Evolutionary conservation across 2,329 filamentous ascomycete genomes (phyloP), one percentile per base, ranked within the genome.

Genomic region (Boeremia lycopersici): DNA sequence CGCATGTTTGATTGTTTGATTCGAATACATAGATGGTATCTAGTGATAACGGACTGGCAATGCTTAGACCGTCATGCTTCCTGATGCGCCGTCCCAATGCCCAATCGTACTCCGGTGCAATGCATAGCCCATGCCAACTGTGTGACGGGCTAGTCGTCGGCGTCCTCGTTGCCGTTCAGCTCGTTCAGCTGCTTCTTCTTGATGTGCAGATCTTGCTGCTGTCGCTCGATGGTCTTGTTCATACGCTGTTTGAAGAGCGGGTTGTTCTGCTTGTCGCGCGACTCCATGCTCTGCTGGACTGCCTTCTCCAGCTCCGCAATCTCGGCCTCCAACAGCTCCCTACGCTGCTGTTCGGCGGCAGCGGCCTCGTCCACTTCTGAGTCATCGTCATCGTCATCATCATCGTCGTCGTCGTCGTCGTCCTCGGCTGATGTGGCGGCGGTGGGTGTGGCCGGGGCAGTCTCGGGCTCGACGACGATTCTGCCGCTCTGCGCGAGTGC

Each of bases 301-400:
- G 81, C 77, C 41, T 76, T 75, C 67, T 84, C 78, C 59, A 86
- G 62, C 64, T 85, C 83, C 4, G 76, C 77, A 47, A 86, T 82
- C 68, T 86, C 82, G 52, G 82, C 81, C 43, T 76, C 74, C 26
- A 80, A 71, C 57, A 80, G 77, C 38, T 79, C 76, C 23, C 77
- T 70, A 34, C 65, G 59, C 59, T 81, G 76, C 25, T 79, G 77
- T 26, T 80, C 74, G 35, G 75, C 74, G 15, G 79, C 81, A 2
- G 76, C 75, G 3, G 79, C 80, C 46, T 83, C 82, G 15, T 68
- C 65, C 11, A 68, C 63, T 31, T 84, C 82, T 52, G 84, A 81
- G 26, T 73, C 73, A 35, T 71, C 68, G 12, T 62, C 80, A 15
- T 79, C 78, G n/a, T 63, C 69, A 8, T 71, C 70, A 23, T 79